Evolutionary conservation across 164 flowering plant genomes (phyloP), one percentile per base, ranked within the genome.

Genomic region (Chimonanthus salicifolius): DNA sequence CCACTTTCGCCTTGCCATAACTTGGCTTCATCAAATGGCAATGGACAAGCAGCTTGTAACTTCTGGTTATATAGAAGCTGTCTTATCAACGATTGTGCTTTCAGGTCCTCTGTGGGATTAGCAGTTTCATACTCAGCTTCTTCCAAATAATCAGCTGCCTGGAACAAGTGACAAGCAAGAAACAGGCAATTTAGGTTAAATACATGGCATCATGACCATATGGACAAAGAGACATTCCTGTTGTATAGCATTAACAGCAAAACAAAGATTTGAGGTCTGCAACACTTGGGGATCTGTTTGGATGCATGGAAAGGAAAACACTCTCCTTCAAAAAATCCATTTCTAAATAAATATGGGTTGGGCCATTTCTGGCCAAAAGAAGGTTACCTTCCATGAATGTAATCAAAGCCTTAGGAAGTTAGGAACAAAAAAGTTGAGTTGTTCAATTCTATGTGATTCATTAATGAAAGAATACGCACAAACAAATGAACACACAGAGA

Each of bases 11-110:
- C 99, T 82, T 90, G 89, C 98, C 99, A 96, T 79, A 96, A 78
- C 77, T 92, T 90, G 64, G 95, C 99, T 86, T 96, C 99, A 82
- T 96, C 99, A 82, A 92, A 96, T 63, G 99, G 99, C 68, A 92
- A 75, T 20, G 99, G 98, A 68, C 98, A 96, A 67, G 99, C 92
- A 78, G 90, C 86, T 79, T 85, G 92, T 16, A 92, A 81, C 81
- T 90, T 85, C 18, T 91, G 88, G 75, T 92, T 82, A 76, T 85
- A 84, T 3, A 96, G 83, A 10, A 94, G 83, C 77, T 94, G 97
- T 58, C 73, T 87, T 81, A 93, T 75, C 76, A 94, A 82, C 72
- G 97, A 92, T 73, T 90, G 85, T 63, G 98, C 83, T 81, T 89
- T 96, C 76, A 94, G 84, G 80, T 96, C 99, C 78, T 93, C 99